Evolutionary conservation across 352 stramenopile species (phyloP).

Genomic region (Pythium pyrilobum): DNA sequence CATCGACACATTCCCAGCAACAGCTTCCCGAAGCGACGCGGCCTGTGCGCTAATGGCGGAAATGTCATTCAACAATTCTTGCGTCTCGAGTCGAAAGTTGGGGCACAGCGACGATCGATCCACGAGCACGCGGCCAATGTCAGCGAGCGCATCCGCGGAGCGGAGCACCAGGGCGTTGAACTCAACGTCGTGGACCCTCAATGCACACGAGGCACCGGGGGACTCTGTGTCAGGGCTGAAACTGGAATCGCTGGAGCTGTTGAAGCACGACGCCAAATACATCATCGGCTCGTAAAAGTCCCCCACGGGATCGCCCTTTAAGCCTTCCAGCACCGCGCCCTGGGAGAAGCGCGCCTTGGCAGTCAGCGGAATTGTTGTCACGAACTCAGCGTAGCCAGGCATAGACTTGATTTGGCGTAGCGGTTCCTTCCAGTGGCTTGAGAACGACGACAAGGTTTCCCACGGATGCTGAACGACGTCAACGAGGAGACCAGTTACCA

Average conservation of each 20-base stretch:
- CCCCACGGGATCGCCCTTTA: conserved; percentile 24
- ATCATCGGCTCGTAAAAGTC: conserved; percentile 81
- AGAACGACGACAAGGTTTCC: conserved; percentile 79
- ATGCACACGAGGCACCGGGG: conserved; percentile 5
- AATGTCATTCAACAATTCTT: conserved; percentile 45
- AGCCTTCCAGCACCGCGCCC: conserved; percentile 35
- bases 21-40: conserved; percentile 25
- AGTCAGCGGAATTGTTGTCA: conserved; percentile 36
- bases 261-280: conserved; percentile 44
- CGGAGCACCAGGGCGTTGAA: conserved; percentile 77
- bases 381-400: conserved; percentile 39
- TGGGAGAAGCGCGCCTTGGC: conserved; percentile 44
- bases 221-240: background rate
- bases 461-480: conserved; percentile 79
- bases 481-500: too few species aligned
- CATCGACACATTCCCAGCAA: conserved; percentile 36
- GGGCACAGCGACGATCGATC: conserved; percentile 58
- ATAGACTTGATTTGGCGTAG: conserved; percentile 41
- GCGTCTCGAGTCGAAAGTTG: conserved; percentile 31
- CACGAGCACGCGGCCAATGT: conserved; percentile 58
- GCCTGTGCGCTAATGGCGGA: conserved; percentile 23
- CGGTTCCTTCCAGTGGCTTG: conserved; percentile 52
- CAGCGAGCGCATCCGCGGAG: conserved; percentile 50
- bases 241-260: background rate
- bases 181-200: conserved; percentile 70